Conservation (phyloP, 2,329 filamentous ascomycete species). For the Cladophialophora chaetospira region DNA sequence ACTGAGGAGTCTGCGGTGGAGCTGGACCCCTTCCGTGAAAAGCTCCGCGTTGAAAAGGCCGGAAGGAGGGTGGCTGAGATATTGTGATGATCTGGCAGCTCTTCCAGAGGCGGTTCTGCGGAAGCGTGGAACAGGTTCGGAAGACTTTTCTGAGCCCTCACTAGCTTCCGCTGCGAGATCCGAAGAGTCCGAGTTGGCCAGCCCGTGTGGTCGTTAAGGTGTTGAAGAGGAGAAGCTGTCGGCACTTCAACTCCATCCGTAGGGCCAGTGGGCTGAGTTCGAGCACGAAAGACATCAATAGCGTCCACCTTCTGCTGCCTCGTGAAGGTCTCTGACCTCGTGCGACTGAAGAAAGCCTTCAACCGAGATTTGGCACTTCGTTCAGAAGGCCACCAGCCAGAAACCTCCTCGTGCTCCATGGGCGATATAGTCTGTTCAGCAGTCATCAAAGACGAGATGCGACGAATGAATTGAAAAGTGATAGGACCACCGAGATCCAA, state of each 20-base stretch:
- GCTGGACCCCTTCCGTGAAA: constrained; percentile 17
- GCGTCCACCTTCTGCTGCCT: constrained; percentile 5
- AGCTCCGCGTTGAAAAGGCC: too few species aligned
- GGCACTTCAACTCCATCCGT: not conserved
- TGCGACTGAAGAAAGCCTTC: constrained; percentile 22
- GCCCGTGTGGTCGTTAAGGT: constrained; percentile 8
- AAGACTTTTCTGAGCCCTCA: constrained; percentile 20
- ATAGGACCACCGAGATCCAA: not conserved
- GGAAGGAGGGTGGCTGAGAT: too few species aligned
- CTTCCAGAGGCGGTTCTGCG: not conserved
- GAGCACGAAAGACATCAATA: not conserved
- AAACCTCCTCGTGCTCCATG: constrained; percentile 14
- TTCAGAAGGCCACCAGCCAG: constrained; percentile 27
- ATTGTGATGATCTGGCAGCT: not conserved
- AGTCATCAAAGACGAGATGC: constrained; percentile 10
- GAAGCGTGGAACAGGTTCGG: constrained; percentile 16
- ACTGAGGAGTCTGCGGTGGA: constrained; percentile 51
- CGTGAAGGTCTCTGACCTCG: constrained; percentile 22
- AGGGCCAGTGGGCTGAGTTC: not conserved
- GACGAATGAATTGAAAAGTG: not conserved
- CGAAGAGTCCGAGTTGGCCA: constrained; percentile 12
- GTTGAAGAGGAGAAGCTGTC: not conserved
- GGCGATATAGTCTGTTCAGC: constrained; percentile 4
- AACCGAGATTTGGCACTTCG: constrained; percentile 26
- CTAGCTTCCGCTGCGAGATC: constrained; percentile 1